Conservation (phyloP, 2,329 filamentous ascomycete genomes). For the Penicillium sp. region DNA sequence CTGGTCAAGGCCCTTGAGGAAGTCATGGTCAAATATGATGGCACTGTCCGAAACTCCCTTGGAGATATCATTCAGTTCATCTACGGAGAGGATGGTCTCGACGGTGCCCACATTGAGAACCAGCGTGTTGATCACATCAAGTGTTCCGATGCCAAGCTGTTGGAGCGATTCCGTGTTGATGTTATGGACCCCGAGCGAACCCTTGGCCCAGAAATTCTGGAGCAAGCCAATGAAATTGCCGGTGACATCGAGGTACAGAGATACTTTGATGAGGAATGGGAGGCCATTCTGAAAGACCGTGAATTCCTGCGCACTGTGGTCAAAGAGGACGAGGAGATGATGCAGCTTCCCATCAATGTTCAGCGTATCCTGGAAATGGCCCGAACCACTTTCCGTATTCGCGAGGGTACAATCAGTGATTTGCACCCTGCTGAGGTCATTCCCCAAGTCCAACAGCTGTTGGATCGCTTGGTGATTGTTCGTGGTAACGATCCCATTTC, state of each 20-base stretch:
- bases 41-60: conserved; percentile 90
- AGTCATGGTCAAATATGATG: conserved; percentile 93
- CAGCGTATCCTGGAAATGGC: conserved; percentile 83
- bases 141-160: conserved; percentile 67
- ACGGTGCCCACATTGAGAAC: conserved; percentile 86
- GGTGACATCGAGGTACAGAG: conserved; percentile 82
- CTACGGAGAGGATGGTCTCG: conserved; percentile 93
- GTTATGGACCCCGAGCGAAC: conserved; percentile 62
- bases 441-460: conserved; percentile 62
- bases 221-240: conserved; percentile 75
- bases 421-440: conserved; percentile 82
- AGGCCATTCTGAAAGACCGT: conserved; percentile 66
- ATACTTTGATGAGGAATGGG: conserved; percentile 80
- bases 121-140: conserved; percentile 81
- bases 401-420: conserved; percentile 75
- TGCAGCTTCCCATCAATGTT: conserved; percentile 89
- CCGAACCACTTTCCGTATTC: conserved; percentile 82
- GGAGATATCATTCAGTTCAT: conserved; percentile 95
- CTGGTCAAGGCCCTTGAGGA: conserved; percentile 97
- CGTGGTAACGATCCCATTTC: conserved; percentile 77
- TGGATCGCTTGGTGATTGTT: conserved; percentile 73
- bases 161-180: conserved; percentile 74
- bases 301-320: conserved; percentile 63
- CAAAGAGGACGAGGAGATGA: conserved; percentile 69
- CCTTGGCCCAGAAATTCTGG: conserved; percentile 62